These are phyloP conservation scores for Coniochaeta sp. DNA, from an alignment of 2,329 filamentous ascomycete genomes.

Conservation along the genomic window DNA sequence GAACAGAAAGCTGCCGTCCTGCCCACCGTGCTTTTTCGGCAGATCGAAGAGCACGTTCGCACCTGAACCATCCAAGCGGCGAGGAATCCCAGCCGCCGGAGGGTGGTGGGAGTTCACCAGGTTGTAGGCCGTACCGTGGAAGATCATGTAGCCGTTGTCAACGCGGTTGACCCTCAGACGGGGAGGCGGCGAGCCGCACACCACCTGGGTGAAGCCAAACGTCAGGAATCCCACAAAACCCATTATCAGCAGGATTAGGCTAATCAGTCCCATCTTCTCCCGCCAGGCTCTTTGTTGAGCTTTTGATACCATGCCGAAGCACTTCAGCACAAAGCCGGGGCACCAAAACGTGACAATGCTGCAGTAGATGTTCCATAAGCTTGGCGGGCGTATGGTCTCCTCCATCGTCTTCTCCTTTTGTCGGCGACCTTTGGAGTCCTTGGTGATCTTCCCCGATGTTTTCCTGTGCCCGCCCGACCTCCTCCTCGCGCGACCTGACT, in stretches of 20 bases:
- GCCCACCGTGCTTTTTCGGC: constrained; percentile 73
- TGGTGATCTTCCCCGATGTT: constrained; percentile 55
- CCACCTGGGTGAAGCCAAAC: constrained; percentile 87
- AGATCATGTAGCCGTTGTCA: constrained; percentile 81
- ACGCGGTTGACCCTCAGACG: constrained; percentile 82
- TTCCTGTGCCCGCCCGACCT: constrained; percentile 24
- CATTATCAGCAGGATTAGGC: constrained; percentile 85
- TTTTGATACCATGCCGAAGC: constrained; percentile 78
- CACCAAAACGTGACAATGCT: constrained; percentile 91
- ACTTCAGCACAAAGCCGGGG: constrained; percentile 75
- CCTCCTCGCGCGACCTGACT: constrained; percentile 23
- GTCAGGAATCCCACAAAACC: constrained; percentile 89
- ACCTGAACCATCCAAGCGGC: constrained; percentile 35
- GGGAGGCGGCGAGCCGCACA: constrained; percentile 67
- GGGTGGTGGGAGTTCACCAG: constrained; percentile 72
- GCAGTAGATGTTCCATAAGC: constrained; percentile 93
- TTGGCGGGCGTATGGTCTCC: constrained; percentile 69
- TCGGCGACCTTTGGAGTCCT: constrained; percentile 42
- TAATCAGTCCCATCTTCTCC: constrained; percentile 95
- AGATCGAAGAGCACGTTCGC: constrained; percentile 84
- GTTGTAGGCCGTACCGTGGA: constrained; percentile 88
- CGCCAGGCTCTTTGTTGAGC: constrained; percentile 90
- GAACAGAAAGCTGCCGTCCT: constrained; percentile 94
- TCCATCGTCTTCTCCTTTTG: constrained; percentile 38
- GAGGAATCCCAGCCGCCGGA: constrained; percentile 68